These are phyloP conservation scores for Kuraishia floccosa DNA, from an alignment of 805 yeast species.

Conservation along the genomic window DNA sequence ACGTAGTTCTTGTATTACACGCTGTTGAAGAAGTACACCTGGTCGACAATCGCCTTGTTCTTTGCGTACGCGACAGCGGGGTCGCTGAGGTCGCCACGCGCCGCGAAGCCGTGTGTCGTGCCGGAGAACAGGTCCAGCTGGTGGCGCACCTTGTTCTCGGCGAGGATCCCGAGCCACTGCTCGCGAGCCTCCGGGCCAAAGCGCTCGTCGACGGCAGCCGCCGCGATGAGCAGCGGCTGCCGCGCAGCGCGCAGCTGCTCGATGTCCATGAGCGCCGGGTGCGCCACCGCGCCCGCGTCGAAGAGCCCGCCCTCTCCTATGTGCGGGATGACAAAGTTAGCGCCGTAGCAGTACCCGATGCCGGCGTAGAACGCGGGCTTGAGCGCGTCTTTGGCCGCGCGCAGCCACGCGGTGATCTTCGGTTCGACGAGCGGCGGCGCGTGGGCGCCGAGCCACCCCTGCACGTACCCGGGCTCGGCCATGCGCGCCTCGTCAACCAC, in stretches of 20 bases:
- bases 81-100: conserved; percentile 55
- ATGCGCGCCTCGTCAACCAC: conserved; percentile 16
- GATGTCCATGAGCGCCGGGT: conserved; percentile 63
- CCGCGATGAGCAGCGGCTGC: conserved; percentile 59
- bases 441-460: conserved; percentile 46
- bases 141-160: conserved; percentile 41
- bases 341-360: conserved; percentile 83
- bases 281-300: conserved; percentile 67
- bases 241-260: conserved; percentile 56
- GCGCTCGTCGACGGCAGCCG: conserved; percentile 59
- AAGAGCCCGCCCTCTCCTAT: conserved; percentile 21
- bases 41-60: conserved; percentile 48
- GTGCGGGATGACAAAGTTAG: conserved; percentile 50
- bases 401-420: background rate
- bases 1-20: too few species aligned
- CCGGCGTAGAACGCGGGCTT: conserved; percentile 13
- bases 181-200: conserved; percentile 58
- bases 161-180: conserved; percentile 42
- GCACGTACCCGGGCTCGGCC: conserved; percentile 11
- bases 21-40: too few species aligned
- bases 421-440: background rate
- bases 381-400: conserved; percentile 2
- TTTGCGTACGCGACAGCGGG: conserved; percentile 51
- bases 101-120: conserved; percentile 68
- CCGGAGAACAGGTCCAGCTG: conserved; percentile 53